Conservation (phyloP, 1,139 yeast genomes). For the Oligophagozyma castellii region DNA sequence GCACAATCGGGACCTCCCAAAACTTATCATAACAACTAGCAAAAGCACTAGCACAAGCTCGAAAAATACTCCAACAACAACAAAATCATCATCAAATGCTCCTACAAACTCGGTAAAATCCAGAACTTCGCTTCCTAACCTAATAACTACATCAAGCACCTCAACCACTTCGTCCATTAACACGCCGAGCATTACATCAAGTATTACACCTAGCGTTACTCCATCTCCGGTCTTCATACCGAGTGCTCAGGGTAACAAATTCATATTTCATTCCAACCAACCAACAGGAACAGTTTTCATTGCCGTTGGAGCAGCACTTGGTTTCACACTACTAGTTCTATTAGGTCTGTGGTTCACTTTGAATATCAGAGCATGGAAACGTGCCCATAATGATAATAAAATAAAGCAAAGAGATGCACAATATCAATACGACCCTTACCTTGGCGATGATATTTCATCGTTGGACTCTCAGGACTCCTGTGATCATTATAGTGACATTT, state of each 20-base stretch:
- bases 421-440: conserved; percentile 12
- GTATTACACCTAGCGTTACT: too few relatives aligned
- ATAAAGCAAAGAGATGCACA: conserved; percentile 9
- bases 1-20: too few relatives aligned
- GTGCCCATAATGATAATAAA: conserved; percentile 13
- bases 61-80: too few relatives aligned
- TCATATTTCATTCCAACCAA: conserved; percentile 32
- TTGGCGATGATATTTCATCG: conserved; percentile 4
- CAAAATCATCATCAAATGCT: too few relatives aligned
- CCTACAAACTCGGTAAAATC: too few relatives aligned
- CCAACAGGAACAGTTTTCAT: conserved; percentile 66
- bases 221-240: conserved; percentile 7
- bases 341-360: conserved; percentile 8
- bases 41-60: too few relatives aligned
- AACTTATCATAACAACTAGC: too few relatives aligned
- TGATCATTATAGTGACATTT: conserved; percentile 10
- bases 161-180: background rate
- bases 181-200: conserved; percentile 1
- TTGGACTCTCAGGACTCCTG: too few relatives aligned
- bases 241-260: conserved; percentile 36
- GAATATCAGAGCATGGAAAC: conserved; percentile 13
- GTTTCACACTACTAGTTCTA: conserved; percentile 16
- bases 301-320: conserved; percentile 54
- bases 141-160: conserved; percentile 1
- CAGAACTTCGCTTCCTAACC: conserved; percentile 1